These are phyloP conservation scores for Colletotrichum sp. DNA, from an alignment of 2,329 filamentous ascomycete species.

Conservation along the genomic window DNA sequence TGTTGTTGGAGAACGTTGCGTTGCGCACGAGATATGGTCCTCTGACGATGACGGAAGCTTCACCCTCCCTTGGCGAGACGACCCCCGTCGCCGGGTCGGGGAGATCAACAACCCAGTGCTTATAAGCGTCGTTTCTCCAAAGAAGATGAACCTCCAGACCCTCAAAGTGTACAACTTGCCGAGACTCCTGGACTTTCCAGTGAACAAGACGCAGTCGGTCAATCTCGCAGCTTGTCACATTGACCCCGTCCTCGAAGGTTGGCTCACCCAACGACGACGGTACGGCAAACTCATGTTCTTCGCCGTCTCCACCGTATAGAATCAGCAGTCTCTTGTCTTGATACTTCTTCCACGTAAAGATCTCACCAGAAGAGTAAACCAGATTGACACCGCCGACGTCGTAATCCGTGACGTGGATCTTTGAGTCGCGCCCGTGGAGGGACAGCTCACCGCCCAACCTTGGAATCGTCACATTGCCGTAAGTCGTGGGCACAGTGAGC, in stretches of 20 bases:
- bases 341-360: constrained; percentile 70
- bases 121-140: constrained; percentile 36
- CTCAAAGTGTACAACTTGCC: constrained; percentile 13
- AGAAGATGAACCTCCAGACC: constrained; percentile 16
- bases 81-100: not conserved
- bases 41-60: not conserved
- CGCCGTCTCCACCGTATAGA: constrained; percentile 63
- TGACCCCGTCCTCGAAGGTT: not conserved
- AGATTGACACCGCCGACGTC: constrained; percentile 60
- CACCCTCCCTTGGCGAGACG: not conserved
- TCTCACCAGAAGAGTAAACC: constrained; percentile 71
- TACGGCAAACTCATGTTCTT: constrained; percentile 64
- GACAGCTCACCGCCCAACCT: constrained; percentile 58
- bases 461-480: constrained; percentile 58
- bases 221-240: not conserved
- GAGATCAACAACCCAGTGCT: constrained; percentile 23
- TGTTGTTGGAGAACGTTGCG: not conserved
- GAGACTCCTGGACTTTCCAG: constrained; percentile 4
- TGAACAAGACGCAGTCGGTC: not conserved
- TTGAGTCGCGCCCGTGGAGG: constrained; percentile 65
- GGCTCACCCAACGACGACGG: constrained; percentile 13
- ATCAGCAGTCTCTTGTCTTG: constrained; percentile 60
- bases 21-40: not conserved
- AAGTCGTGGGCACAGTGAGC: constrained; percentile 59
- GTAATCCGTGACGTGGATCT: constrained; percentile 69